phyloP scores from a whole-genome alignment of 169 alveolate species.

The Toxoplasma gondii region DNA sequence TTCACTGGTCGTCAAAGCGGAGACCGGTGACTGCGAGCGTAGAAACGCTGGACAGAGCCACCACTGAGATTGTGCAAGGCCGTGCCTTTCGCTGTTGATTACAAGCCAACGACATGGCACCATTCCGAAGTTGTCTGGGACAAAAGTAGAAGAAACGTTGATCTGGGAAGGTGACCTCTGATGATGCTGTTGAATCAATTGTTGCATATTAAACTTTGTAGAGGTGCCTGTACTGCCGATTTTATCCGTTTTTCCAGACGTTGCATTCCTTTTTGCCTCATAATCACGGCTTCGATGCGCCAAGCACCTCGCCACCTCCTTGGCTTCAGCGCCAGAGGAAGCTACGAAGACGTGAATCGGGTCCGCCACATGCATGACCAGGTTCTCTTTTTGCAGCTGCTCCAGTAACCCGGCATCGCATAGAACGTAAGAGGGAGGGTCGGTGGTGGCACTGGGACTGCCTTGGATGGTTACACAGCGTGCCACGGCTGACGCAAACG shows the following conservation, averaged over 20 bases:
- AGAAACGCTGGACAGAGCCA: slow-evolving; percentile 1
- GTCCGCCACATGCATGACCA: background rate
- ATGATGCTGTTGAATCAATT: background rate
- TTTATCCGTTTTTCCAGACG: background rate
- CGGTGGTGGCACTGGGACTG: background rate
- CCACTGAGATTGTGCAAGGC: slow-evolving; percentile 25
- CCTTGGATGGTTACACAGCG: too few relatives aligned
- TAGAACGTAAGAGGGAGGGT: background rate
- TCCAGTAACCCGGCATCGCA: background rate
- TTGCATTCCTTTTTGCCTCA: background rate
- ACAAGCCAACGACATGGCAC: background rate
- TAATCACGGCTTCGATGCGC: background rate
- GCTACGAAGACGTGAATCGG: background rate
- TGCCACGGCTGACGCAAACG: too few relatives aligned
- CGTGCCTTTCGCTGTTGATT: background rate
- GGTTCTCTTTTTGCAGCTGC: background rate
- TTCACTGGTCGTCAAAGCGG: background rate
- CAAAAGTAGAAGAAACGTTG: too few relatives aligned
- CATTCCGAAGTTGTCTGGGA: background rate
- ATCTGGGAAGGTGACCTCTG: too few relatives aligned
- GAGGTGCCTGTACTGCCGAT: background rate
- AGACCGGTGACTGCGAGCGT: background rate
- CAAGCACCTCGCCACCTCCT: background rate
- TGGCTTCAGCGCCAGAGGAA: slow-evolving; percentile 6
- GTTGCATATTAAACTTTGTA: background rate